A percentile compares a stretch with the other conserved stretches of the same genome.
Conservation (phyloP, 1,284 basidiomycete genomes). For the Somion occarium region DNA sequence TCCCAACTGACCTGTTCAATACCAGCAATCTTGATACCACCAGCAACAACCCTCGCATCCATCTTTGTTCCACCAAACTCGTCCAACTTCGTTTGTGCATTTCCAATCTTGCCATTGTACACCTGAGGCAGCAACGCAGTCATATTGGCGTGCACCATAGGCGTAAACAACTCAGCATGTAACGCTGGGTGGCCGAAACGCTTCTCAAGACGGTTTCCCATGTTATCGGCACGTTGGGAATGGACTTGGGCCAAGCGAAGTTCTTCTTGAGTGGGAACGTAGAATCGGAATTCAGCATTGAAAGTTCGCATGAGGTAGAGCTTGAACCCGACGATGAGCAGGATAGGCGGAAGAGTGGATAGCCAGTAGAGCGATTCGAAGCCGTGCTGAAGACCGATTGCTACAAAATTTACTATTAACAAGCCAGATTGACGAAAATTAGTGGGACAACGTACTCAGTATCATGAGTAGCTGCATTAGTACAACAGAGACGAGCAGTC, state of each 20-base stretch:
- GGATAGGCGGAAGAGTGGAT: conserved; percentile 69
- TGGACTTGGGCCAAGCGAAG: conserved; percentile 66
- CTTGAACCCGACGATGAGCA: conserved; percentile 80
- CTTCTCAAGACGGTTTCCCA: conserved; percentile 68
- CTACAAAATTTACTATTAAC: conserved; percentile 33
- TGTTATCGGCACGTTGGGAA: conserved; percentile 64
- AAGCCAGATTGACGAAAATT: neutral
- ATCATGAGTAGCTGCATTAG: conserved; percentile 86
- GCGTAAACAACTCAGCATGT: conserved; percentile 77
- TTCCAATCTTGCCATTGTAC: conserved; percentile 67
- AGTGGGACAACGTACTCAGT: conserved; percentile 59
- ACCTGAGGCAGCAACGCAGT: conserved; percentile 72
- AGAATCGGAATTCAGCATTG: conserved; percentile 73
- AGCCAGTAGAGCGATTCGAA: conserved; percentile 74
- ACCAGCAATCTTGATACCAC: conserved; percentile 74
- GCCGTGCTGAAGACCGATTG: conserved; percentile 79
- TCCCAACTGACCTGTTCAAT: conserved; percentile 62
- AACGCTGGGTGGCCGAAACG: conserved; percentile 86
- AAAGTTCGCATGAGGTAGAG: conserved; percentile 70
- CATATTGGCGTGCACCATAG: conserved; percentile 84
- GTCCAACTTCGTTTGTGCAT: conserved; percentile 56
- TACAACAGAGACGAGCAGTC: conserved; percentile 68
- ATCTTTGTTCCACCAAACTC: conserved; percentile 74
- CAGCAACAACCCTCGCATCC: conserved; percentile 65
- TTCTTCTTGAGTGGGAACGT: conserved; percentile 68